Percentiles rank a stretch among this genome's conserved stretches.
Conservation (phyloP, 305 asterid species). For the Fraxinus nigra region DNA sequence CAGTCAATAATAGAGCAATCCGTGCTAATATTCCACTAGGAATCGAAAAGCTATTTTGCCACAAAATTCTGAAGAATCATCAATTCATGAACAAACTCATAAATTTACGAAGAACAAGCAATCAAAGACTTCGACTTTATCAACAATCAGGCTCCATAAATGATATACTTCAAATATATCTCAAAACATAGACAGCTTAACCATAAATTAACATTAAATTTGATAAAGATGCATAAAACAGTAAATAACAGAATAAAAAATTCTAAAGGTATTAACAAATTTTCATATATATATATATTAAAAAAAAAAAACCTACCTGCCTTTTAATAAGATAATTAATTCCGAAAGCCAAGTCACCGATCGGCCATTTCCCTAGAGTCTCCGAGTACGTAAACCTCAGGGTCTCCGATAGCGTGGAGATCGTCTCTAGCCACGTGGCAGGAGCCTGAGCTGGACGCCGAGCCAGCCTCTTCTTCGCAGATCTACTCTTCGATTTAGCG, state of each 20-base stretch:
- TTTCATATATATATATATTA: not conserved
- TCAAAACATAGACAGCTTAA: not conserved
- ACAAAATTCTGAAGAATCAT: not conserved
- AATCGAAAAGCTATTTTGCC: not conserved
- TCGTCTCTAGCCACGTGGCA: slow-evolving; percentile 85
- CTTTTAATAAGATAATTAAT: slow-evolving; percentile 76
- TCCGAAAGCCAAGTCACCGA: slow-evolving; percentile 88
- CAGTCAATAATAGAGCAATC: not conserved
- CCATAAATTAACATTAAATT: not conserved
- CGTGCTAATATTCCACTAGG: not conserved
- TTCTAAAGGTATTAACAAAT: not conserved
- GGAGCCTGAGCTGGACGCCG: slow-evolving; percentile 94
- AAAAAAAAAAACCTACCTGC: slow-evolving; percentile 48
- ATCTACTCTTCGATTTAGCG: slow-evolving; percentile 54
- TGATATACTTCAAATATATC: not conserved
- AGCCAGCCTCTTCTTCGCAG: slow-evolving; percentile 54
- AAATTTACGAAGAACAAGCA: not conserved
- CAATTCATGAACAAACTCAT: not conserved
- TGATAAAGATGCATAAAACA: not conserved
- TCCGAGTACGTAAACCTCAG: slow-evolving; percentile 82
- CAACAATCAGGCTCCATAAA: not conserved
- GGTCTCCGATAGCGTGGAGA: slow-evolving; percentile 71
- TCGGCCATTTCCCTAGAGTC: slow-evolving; percentile 93
- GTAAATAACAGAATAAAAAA: not conserved
- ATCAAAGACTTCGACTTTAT: not conserved